These are phyloP conservation scores for Mortierella sp. DNA, from an alignment of 371 early-diverging fungal species.

Conservation along the genomic window DNA sequence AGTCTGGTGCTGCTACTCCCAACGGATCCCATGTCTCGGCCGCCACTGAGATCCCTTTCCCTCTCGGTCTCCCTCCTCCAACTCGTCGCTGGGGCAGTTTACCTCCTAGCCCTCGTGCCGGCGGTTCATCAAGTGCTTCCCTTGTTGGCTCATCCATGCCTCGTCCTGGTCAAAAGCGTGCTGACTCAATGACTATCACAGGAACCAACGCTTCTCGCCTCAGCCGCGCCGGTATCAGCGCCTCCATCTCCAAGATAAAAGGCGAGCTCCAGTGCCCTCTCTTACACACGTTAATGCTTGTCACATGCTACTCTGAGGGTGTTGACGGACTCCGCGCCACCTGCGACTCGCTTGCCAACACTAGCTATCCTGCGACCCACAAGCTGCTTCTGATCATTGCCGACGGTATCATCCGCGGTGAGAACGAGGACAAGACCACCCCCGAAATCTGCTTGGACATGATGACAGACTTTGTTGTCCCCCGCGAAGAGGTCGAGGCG, in stretches of 20 bases:
- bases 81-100: constrained; percentile 41
- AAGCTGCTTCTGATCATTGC: constrained; percentile 93
- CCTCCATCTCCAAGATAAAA: constrained; percentile 42
- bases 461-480: constrained; percentile 70
- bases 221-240: constrained; percentile 40
- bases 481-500: constrained; percentile 66
- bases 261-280: constrained; percentile 47
- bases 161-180: constrained; percentile 33
- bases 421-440: constrained; percentile 82
- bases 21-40: constrained; percentile 42
- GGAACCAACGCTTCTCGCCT: constrained; percentile 26
- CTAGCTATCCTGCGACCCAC: constrained; percentile 87
- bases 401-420: constrained; percentile 90
- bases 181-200: constrained; percentile 20
- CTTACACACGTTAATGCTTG: constrained; percentile 60
- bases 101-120: constrained; percentile 31
- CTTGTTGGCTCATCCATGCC: constrained; percentile 38
- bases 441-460: constrained; percentile 82
- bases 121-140: constrained; percentile 28
- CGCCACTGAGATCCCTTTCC: constrained; percentile 55
- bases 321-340: constrained; percentile 89
- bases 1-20: constrained; percentile 33
- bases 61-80: constrained; percentile 52
- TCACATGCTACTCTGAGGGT: constrained; percentile 94
- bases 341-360: constrained; percentile 88